These are phyloP conservation scores for Hygrophorus russula DNA, from an alignment of 768 basidiomycete species.

Conservation along the genomic window DNA sequence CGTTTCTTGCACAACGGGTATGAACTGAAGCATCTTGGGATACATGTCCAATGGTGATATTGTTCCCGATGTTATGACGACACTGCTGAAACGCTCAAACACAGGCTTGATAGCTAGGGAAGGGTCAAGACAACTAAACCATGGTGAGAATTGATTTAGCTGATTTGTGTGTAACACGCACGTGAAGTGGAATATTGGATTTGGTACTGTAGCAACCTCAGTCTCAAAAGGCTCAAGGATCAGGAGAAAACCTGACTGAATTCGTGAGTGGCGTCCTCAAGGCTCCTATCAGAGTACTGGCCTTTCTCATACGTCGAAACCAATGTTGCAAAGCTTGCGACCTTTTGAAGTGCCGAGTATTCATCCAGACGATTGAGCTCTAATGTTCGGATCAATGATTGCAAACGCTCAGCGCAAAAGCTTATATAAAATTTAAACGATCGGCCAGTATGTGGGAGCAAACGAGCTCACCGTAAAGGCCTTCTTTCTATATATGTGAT, in stretches of 20 bases:
- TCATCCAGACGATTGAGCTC: conserved; percentile 88
- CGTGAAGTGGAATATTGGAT: conserved; percentile 98
- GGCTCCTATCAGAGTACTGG: conserved; percentile 15
- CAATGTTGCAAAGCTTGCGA: conserved; percentile 90
- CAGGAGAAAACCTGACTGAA: conserved; percentile 71
- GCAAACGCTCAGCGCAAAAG: conserved; percentile 93
- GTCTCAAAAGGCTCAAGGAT: conserved; percentile 98
- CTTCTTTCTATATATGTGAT: conserved; percentile 96
- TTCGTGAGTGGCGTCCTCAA: neutral
- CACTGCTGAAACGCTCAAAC: conserved; percentile 95
- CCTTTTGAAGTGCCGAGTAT: conserved; percentile 84
- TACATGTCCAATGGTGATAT: conserved; percentile 99
- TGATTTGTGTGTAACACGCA: conserved; percentile 22
- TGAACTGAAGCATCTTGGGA: conserved; percentile 98
- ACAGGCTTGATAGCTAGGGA: conserved; percentile 96
- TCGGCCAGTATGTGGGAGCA: neutral
- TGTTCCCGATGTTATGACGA: conserved; percentile 97
- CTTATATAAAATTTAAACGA: conserved; percentile 26
- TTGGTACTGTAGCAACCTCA: conserved; percentile 95
- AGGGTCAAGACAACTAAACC: conserved; percentile 83
- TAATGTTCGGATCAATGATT: conserved; percentile 87
- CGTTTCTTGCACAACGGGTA: conserved; percentile 91
- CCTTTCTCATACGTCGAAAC: conserved; percentile 98
- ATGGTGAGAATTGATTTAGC: conserved; percentile 8
- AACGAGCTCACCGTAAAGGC: conserved; percentile 64